phyloP scores from a whole-genome alignment of 2,329 filamentous ascomycete species.

The Cladosporium colombiae region DNA sequence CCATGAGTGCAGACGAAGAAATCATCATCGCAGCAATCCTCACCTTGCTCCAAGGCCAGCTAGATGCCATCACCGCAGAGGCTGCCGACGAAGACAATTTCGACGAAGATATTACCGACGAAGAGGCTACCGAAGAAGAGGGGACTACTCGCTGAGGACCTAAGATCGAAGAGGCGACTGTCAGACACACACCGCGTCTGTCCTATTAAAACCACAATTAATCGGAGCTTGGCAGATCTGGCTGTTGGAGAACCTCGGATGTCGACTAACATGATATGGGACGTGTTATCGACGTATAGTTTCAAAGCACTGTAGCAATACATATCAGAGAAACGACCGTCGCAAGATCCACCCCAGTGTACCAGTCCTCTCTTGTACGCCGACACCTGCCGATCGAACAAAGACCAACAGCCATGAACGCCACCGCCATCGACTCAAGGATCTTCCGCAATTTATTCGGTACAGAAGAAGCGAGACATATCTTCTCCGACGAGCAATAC shows the following conservation, averaged over 20 bases:
- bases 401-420: constrained; percentile 24
- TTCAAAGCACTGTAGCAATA: not conserved
- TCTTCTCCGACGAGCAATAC: constrained; percentile 12
- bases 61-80: too few relatives aligned
- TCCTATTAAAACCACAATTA: too few relatives aligned
- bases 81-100: too few relatives aligned
- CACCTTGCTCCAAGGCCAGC: too few relatives aligned
- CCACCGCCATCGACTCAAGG: constrained; percentile 30
- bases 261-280: not conserved
- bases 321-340: not conserved
- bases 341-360: not conserved
- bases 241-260: not conserved
- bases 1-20: too few relatives aligned
- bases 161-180: too few relatives aligned
- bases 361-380: not conserved
- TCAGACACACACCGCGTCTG: too few relatives aligned
- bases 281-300: not conserved
- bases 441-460: constrained; percentile 25
- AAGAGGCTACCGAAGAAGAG: too few relatives aligned
- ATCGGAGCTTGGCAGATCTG: not conserved
- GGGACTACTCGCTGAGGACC: too few relatives aligned
- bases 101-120: too few relatives aligned
- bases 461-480: not conserved
- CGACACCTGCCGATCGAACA: not conserved
- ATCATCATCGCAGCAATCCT: too few relatives aligned